These are phyloP conservation scores for Solanum stenotomum DNA, from an alignment of 257 asterid genomes.

Conservation along the genomic window DNA sequence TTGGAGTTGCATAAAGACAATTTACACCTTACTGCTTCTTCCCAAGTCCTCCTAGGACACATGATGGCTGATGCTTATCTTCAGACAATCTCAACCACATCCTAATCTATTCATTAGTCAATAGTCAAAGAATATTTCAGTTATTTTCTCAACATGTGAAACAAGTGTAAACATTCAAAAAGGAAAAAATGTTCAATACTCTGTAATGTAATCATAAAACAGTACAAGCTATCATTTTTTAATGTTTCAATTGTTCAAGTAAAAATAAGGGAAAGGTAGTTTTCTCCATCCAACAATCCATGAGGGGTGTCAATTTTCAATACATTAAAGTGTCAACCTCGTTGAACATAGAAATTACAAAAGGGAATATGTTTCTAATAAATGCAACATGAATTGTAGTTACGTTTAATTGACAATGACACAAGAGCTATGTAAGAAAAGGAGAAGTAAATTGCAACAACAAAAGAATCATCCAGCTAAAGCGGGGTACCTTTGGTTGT, in stretches of 20 bases:
- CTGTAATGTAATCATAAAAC: background rate
- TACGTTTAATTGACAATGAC: background rate
- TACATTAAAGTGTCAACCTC: background rate
- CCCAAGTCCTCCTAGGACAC: conserved; percentile 23
- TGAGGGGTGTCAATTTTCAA: background rate
- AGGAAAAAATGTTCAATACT: background rate
- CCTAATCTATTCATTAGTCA: background rate
- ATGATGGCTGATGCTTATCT: conserved; percentile 24
- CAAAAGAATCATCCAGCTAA: background rate
- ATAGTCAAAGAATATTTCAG: background rate
- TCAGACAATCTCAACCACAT: background rate
- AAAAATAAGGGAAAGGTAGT: background rate
- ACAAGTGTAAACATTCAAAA: background rate
- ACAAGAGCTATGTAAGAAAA: background rate
- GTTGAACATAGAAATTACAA: background rate
- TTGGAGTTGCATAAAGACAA: conserved; percentile 15
- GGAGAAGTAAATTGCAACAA: background rate
- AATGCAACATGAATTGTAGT: background rate
- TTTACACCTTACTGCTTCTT: conserved; percentile 21
- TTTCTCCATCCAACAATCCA: background rate
- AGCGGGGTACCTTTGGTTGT: too few species aligned
- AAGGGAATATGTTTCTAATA: background rate
- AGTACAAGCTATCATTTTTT: background rate
- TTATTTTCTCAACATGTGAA: background rate
- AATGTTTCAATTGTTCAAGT: background rate